Conservation (phyloP, 495 filamentous ascomycete genomes). For the Terfezia boudieri region DNA sequence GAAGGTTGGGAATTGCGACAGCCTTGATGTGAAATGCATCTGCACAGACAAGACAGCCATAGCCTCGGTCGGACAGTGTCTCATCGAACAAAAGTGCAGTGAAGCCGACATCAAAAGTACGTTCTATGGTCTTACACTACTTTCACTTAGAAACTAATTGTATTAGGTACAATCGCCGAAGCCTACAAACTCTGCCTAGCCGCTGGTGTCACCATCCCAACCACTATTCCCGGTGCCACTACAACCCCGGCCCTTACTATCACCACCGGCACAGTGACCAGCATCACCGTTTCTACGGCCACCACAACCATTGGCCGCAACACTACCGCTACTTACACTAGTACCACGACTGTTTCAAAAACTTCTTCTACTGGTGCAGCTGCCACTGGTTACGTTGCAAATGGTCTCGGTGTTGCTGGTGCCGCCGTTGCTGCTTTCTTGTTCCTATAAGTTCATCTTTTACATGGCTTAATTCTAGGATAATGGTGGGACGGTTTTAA, state of each 20-base stretch:
- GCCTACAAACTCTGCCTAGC: slow-evolving; percentile 28
- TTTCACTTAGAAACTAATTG: too few relatives aligned
- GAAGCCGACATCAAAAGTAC: too few relatives aligned
- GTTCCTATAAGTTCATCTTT: not conserved
- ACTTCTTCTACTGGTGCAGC: not conserved
- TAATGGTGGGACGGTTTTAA: too few relatives aligned
- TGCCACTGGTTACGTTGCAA: not conserved
- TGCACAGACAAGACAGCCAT: slow-evolving; percentile 40
- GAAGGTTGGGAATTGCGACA: not conserved
- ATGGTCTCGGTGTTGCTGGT: not conserved
- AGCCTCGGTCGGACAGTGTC: slow-evolving; percentile 40
- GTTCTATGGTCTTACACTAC: too few relatives aligned
- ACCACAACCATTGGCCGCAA: not conserved
- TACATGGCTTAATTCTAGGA: too few relatives aligned
- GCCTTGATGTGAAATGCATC: slow-evolving; percentile 40
- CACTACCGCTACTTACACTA: not conserved
- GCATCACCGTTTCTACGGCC: not conserved
- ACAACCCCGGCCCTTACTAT: not conserved
- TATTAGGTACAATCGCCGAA: slow-evolving; percentile 28
- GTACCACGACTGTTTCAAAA: not conserved
- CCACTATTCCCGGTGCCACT: not conserved
- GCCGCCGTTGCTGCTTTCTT: slow-evolving; percentile 1
- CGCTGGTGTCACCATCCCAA: slow-evolving; percentile 22
- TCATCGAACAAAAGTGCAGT: slow-evolving; percentile 13
- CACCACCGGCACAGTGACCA: not conserved